These are phyloP conservation scores for Russula foetens DNA, from an alignment of 768 basidiomycete species.

Conservation along the genomic window DNA sequence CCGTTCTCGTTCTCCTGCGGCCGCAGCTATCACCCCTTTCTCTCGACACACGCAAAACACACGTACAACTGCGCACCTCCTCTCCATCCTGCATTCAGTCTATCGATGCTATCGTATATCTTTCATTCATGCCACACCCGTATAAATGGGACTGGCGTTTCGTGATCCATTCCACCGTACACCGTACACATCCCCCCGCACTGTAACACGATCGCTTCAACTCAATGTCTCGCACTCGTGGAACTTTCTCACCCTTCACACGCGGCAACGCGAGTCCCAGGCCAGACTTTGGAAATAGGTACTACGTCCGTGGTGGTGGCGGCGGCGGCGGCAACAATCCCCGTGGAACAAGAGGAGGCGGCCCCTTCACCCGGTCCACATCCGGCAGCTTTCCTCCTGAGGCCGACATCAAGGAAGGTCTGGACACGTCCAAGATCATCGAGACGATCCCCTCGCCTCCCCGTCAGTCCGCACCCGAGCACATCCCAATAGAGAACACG, in stretches of 20 bases:
- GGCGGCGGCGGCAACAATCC: too few relatives aligned
- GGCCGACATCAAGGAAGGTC: conserved; percentile 6
- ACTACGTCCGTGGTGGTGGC: background rate
- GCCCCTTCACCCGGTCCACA: too few relatives aligned
- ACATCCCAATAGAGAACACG: conserved; percentile 19
- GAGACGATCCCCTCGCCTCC: conserved; percentile 1
- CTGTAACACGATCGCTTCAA: too few relatives aligned
- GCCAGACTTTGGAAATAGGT: background rate
- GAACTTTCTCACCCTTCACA: background rate
- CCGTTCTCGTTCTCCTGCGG: conserved; percentile 1
- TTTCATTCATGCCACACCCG: too few relatives aligned
- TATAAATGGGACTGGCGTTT: background rate
- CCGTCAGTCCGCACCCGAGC: background rate
- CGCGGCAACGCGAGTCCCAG: background rate
- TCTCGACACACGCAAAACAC: background rate
- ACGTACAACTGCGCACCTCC: background rate
- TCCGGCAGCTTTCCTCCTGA: background rate
- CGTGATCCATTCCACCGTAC: background rate
- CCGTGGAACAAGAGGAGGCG: background rate
- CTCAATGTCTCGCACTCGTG: background rate
- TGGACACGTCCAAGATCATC: conserved; percentile 2
- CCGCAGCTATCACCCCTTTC: background rate
- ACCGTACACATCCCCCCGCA: background rate
- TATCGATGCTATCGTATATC: background rate
- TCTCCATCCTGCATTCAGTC: background rate